Evolutionary conservation across 768 basidiomycete species (phyloP).

Genomic region (Tricholoma terreum): DNA sequence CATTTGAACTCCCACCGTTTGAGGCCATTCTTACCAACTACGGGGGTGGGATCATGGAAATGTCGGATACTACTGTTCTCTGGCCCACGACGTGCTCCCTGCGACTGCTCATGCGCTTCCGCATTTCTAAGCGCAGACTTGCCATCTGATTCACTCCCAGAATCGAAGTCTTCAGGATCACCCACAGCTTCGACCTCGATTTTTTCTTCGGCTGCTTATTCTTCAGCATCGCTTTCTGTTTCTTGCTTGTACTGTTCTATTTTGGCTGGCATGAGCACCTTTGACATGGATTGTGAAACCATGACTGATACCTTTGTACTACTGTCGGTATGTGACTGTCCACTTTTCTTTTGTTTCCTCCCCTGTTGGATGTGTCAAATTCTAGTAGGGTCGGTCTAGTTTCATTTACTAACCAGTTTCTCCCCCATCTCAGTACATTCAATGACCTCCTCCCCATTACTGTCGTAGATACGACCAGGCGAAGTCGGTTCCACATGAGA

Average conservation of each 20-base stretch:
- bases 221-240: no score
- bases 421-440: background rate
- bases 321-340: no score
- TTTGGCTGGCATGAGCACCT: no score
- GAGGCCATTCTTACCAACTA: background rate
- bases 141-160: constrained; percentile 19
- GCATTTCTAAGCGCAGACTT: constrained; percentile 11
- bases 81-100: constrained; percentile 16
- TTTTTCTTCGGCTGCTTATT: no score
- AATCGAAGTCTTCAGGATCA: constrained; percentile 8
- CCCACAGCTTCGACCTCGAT: no score
- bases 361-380: no score
- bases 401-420: no score
- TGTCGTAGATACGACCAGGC: background rate
- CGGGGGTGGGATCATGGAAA: constrained; percentile 14
- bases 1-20: constrained; percentile 19
- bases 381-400: no score
- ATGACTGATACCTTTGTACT: no score
- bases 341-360: no score
- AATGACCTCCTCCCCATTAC: background rate
- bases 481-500: background rate
- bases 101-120: constrained; percentile 4
- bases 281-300: no score
- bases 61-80: constrained; percentile 16
- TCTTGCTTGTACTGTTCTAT: no score